phyloP scores from a whole-genome alignment of 495 filamentous ascomycete genomes.

The Beverwykella pulmonaria region DNA sequence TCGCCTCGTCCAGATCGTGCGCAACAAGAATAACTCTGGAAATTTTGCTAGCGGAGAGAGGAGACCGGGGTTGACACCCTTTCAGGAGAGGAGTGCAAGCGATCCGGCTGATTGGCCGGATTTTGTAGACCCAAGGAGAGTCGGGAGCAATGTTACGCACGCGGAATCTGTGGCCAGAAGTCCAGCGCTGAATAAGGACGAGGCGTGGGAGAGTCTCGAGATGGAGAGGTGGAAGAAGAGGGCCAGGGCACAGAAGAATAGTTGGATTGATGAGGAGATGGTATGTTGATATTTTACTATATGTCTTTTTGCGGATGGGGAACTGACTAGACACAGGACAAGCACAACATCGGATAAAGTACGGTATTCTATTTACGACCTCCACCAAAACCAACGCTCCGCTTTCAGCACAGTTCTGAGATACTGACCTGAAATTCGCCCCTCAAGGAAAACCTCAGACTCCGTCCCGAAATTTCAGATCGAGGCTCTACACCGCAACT shows the following conservation, averaged over 20 bases:
- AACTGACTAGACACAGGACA: background rate
- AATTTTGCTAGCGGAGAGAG: background rate
- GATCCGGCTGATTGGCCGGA: constrained; percentile 4
- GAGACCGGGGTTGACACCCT: background rate
- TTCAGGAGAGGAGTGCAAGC: background rate
- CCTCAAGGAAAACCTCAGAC: background rate
- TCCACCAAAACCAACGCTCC: background rate
- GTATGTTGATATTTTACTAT: background rate
- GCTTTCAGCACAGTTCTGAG: background rate
- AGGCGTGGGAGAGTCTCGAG: background rate
- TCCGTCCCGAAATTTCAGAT: background rate
- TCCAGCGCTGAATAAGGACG: background rate
- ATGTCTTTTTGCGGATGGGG: background rate
- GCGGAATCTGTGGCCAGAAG: background rate
- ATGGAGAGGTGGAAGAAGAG: constrained; percentile 13
- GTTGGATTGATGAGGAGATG: constrained; percentile 31
- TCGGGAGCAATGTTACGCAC: constrained; percentile 13
- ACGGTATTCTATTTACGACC: background rate
- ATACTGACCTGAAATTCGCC: background rate
- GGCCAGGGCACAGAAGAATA: background rate
- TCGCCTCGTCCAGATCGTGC: constrained; percentile 45
- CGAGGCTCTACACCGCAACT: too few species aligned
- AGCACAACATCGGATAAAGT: constrained; percentile 21
- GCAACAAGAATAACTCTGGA: background rate
- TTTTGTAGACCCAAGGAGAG: constrained; percentile 18